Base-by-base conservation (phyloP, 148 eudicot genomes). In the Nyssa sinensis region DNA sequence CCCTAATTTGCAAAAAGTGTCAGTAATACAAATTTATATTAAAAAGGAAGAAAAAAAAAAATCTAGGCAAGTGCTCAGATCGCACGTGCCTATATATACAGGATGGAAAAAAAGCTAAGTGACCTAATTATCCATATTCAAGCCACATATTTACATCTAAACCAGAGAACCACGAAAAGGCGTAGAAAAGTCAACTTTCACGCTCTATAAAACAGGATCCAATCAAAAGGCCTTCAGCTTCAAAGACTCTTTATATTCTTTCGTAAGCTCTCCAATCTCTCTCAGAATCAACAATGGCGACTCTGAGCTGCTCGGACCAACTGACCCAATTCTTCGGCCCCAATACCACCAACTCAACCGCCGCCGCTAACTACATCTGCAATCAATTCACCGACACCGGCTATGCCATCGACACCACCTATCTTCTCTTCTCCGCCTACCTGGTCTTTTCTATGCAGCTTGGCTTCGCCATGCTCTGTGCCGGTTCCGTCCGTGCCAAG, bases 401-500 rank as follows among this genome's bases (percentile, higher is more conserved):
- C 23, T 78, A 75, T 79, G 92, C 94, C 65, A 71, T 92, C 11
- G 88, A 92, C 84, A 59, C 82, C 74, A 86, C 92, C 27, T 92
- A 86, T 87, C 88, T 88, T 27, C 88, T 92, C 68, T 89, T 89
- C 86, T 92, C 97, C 0, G 85, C 97, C 35, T 92, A 92, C 86
- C 83, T 92, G 0, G 94, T 92, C n/a, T 92, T 92, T 82, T 80
- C 94, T 70, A 92, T 92, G 97, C 97, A 92, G 58, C 84, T 89
- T 1, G 94, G 97, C 14, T 92, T 92, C 69, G 97, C 97, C 80
- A 92, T 92, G 97, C 94, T 92, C 28, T 92, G 97, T 67, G 94
- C 94, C 7, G 92, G 97, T 75, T 92, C 97, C 0, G 97, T 92
- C 32, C 93, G 97, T 0, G 97, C 97, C 75, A 89, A 92, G 67